A percentile compares a stretch with the other conserved stretches of the same genome.
Evolutionary conservation across 345 rosid species (phyloP).

Genomic region (Bretschneidera sinensis): DNA sequence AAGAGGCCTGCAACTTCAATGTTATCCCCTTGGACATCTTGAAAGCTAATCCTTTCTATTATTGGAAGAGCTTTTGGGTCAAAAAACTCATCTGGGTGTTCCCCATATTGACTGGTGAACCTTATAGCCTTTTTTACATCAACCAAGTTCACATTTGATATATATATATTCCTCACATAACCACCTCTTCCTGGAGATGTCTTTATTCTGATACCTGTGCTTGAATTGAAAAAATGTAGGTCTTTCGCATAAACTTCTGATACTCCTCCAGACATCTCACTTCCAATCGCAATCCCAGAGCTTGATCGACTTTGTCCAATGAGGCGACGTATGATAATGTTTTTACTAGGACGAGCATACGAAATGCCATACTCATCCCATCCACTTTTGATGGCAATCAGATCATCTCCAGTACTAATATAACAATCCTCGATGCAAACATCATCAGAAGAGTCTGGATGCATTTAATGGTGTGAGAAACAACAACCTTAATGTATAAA

Average conservation of each 20-base stretch:
- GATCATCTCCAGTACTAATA: slow-evolving; percentile 90
- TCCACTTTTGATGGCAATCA: slow-evolving; percentile 88
- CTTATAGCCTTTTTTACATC: slow-evolving; percentile 60
- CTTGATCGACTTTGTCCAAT: slow-evolving; percentile 61
- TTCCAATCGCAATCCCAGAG: slow-evolving; percentile 89
- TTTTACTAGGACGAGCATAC: slow-evolving; percentile 70
- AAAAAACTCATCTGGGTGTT: slow-evolving; percentile 77
- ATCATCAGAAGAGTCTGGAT: slow-evolving; percentile 75
- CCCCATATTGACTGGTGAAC: slow-evolving; percentile 68
- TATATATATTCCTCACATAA: slow-evolving; percentile 66
- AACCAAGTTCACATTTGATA: slow-evolving; percentile 56
- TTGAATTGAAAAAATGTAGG: slow-evolving; percentile 53
- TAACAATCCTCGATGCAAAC: slow-evolving; percentile 92
- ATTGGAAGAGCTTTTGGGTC: slow-evolving; percentile 72
- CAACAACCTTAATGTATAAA: neutral
- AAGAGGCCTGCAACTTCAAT: slow-evolving; percentile 69
- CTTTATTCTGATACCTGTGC: slow-evolving; percentile 67
- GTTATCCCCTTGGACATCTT: slow-evolving; percentile 62
- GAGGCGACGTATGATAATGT: slow-evolving; percentile 63
- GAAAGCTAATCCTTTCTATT: slow-evolving; percentile 62
- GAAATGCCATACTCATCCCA: slow-evolving; percentile 96
- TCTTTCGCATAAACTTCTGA: slow-evolving; percentile 70
- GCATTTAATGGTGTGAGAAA: slow-evolving; percentile 13
- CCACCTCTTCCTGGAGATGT: slow-evolving; percentile 95
- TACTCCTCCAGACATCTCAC: slow-evolving; percentile 99